These are phyloP conservation scores for Pisolithus microcarpus DNA, from an alignment of 768 basidiomycete genomes.

Conservation along the genomic window DNA sequence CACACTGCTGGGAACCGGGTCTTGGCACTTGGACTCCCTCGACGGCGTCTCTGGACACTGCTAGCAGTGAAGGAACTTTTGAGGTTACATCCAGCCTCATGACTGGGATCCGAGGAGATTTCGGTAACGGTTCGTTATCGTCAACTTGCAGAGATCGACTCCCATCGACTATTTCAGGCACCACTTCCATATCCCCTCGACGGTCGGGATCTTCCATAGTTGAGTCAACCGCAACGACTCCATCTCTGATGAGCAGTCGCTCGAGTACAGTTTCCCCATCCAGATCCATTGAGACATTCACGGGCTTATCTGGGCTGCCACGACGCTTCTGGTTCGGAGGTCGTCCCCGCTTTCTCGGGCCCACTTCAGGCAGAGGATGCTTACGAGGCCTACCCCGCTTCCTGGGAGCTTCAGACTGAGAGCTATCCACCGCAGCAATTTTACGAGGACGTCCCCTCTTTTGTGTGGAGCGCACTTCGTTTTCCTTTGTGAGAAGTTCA, in stretches of 20 bases:
- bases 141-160: too few species aligned
- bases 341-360: slow-evolving; percentile 34
- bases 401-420: slow-evolving; percentile 18
- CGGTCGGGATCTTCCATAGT: too few species aligned
- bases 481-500: slow-evolving; percentile 22
- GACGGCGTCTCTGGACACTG: too few species aligned
- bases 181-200: too few species aligned
- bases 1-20: too few species aligned
- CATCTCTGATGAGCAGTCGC: neutral
- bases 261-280: neutral
- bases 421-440: slow-evolving; percentile 8
- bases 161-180: too few species aligned
- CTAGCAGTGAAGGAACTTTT: too few species aligned
- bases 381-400: slow-evolving; percentile 32
- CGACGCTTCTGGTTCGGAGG: slow-evolving; percentile 17
- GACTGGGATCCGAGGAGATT: too few species aligned
- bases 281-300: neutral
- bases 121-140: too few species aligned
- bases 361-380: slow-evolving; percentile 5
- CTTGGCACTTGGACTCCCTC: too few species aligned
- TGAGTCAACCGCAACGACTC: neutral
- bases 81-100: too few species aligned
- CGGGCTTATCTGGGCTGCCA: slow-evolving; percentile 1
- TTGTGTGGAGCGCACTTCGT: slow-evolving; percentile 15
- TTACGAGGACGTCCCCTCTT: slow-evolving; percentile 59